A percentile compares a stretch with the other conserved stretches of the same genome.
Evolutionary conservation across 805 yeast species (phyloP).

Genomic region (Torulaspora franciscae): DNA sequence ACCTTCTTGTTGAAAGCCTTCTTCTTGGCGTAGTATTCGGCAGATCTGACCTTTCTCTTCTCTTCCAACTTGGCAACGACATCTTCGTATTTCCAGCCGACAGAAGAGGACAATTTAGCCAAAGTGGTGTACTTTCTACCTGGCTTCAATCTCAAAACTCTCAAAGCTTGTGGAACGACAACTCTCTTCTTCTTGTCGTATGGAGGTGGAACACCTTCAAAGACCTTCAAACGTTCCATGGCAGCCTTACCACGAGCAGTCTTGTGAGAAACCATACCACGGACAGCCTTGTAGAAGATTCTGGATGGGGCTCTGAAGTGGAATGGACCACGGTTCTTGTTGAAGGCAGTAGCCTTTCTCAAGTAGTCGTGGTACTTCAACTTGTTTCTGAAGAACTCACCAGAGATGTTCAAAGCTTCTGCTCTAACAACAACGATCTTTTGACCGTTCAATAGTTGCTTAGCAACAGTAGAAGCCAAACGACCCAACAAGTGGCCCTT

Average conservation of each 20-base stretch:
- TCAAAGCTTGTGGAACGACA: conserved; percentile 98
- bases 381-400: conserved; percentile 99
- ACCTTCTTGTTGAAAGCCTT: conserved; percentile 91
- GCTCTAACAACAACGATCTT: conserved; percentile 95
- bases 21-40: conserved; percentile 99
- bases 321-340: conserved; percentile 99
- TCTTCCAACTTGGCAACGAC: conserved; percentile 97
- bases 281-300: conserved; percentile 98
- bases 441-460: conserved; percentile 97
- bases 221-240: conserved; percentile 97
- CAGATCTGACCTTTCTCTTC: conserved; percentile 98
- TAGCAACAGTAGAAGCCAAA: conserved; percentile 97
- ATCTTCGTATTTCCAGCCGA: conserved; percentile 99
- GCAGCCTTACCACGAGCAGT: conserved; percentile 99
- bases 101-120: conserved; percentile 92
- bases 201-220: conserved; percentile 99
- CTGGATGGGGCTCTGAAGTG: conserved; percentile 99
- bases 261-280: conserved; percentile 99
- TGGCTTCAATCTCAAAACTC: conserved; percentile 98
- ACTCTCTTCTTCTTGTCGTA: conserved; percentile 99
- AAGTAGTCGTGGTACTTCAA: conserved; percentile 99
- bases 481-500: conserved; percentile 99
- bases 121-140: conserved; percentile 99
- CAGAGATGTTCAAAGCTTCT: conserved; percentile 97
- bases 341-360: conserved; percentile 98